Conservation (phyloP, 352 stramenopile genomes). For the Globisporangium canariense region DNA sequence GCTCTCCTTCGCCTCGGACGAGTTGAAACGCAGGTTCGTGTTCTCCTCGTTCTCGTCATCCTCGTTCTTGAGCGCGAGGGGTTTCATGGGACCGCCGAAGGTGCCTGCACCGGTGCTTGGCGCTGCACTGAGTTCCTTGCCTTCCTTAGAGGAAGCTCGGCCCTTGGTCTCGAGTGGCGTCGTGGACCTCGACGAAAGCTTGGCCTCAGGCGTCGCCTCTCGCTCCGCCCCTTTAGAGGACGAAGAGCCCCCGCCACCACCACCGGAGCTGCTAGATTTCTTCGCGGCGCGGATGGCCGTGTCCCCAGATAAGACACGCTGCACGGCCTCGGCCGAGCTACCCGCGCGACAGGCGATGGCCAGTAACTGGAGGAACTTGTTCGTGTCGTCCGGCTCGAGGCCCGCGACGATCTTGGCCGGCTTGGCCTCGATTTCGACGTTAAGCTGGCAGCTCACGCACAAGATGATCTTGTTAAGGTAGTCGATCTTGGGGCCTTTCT, state of each 20-base stretch:
- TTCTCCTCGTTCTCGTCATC: constrained; percentile 57
- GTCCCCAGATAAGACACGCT: constrained; percentile 64
- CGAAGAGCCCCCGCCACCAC: neutral
- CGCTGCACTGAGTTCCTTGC: constrained; percentile 29
- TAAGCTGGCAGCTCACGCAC: constrained; percentile 88
- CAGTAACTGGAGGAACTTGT: constrained; percentile 92
- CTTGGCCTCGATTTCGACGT: constrained; percentile 84
- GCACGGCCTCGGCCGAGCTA: constrained; percentile 62
- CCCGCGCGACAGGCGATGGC: constrained; percentile 68
- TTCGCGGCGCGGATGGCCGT: constrained; percentile 39
- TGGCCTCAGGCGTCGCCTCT: constrained; percentile 51
- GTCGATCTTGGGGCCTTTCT: constrained; percentile 92
- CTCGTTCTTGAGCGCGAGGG: constrained; percentile 36
- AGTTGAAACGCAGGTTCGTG: constrained; percentile 40
- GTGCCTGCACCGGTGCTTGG: constrained; percentile 24
- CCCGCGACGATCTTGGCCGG: constrained; percentile 89
- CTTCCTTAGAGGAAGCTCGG: constrained; percentile 29
- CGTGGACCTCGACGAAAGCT: constrained; percentile 50
- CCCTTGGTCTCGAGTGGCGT: constrained; percentile 57
- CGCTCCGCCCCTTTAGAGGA: constrained; percentile 25
- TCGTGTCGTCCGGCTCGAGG: constrained; percentile 92
- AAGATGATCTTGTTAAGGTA: constrained; percentile 89
- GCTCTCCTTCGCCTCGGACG: constrained; percentile 30
- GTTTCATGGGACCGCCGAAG: constrained; percentile 60
- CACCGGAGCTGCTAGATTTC: constrained; percentile 19